A percentile compares a stretch with the other conserved stretches of the same genome.
These are phyloP conservation scores for Glaciozyma martinii DNA, from an alignment of 768 basidiomycete genomes.

Conservation along the genomic window DNA sequence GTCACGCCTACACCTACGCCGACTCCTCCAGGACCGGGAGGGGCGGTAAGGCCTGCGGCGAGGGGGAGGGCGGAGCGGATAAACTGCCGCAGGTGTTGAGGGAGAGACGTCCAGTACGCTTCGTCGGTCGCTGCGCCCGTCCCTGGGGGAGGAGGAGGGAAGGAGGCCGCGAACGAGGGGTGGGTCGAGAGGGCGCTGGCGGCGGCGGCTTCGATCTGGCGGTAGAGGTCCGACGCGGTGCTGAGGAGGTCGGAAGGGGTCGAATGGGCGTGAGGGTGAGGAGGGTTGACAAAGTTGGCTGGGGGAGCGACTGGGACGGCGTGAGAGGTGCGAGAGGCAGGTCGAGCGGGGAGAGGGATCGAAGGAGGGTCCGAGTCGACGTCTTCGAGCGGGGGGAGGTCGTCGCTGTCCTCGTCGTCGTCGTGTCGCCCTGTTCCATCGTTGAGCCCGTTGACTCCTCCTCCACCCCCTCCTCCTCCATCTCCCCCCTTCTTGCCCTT, in stretches of 20 bases:
- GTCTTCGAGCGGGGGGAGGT: slow-evolving; percentile 9
- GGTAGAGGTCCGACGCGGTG: slow-evolving; percentile 56
- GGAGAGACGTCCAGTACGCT: slow-evolving; percentile 62
- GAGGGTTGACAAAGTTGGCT: neutral
- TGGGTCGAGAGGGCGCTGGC: slow-evolving; percentile 37
- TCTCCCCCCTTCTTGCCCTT: neutral
- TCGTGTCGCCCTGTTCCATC: neutral
- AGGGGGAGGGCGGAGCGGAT: slow-evolving; percentile 50
- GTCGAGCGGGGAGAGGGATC: neutral
- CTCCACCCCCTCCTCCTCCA: too few relatives aligned
- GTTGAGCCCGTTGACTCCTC: too few relatives aligned
- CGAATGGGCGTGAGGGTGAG: slow-evolving; percentile 25
- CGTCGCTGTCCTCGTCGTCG: slow-evolving; percentile 8
- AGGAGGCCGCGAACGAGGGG: slow-evolving; percentile 27
- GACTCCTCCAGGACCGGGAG: neutral
- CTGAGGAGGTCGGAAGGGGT: slow-evolving; percentile 55
- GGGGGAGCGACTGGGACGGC: neutral
- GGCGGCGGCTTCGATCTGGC: slow-evolving; percentile 48
- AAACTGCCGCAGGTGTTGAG: slow-evolving; percentile 60
- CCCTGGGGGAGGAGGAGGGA: slow-evolving; percentile 11
- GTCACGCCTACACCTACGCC: neutral
- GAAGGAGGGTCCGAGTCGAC: slow-evolving; percentile 11
- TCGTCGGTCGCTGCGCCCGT: slow-evolving; percentile 43
- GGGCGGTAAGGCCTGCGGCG: slow-evolving; percentile 34
- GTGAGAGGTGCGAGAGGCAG: neutral